Evolutionary conservation across 306 rosid species (phyloP).

Genomic region (Potentilla sterilis): DNA sequence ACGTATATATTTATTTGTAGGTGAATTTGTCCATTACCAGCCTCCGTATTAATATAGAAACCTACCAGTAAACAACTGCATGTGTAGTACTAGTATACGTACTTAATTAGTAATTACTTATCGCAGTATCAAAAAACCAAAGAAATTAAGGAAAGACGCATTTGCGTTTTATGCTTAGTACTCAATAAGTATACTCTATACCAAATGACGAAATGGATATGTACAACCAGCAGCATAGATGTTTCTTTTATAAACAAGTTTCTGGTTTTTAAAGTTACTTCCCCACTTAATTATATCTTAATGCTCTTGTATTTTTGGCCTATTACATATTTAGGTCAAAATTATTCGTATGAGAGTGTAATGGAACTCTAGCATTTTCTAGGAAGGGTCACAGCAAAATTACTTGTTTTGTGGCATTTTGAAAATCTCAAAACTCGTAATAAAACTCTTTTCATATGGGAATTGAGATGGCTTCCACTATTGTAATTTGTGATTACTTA

Average conservation of each 20-base stretch:
- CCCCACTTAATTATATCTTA: neutral
- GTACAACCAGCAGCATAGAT: neutral
- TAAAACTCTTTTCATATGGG: too few relatives aligned
- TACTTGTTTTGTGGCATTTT: neutral
- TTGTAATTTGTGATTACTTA: too few relatives aligned
- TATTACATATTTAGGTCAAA: neutral
- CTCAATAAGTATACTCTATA: neutral
- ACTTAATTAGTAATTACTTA: too few relatives aligned
- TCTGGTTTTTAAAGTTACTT: neutral
- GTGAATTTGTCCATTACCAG: neutral
- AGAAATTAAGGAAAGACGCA: neutral
- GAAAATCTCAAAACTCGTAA: too few relatives aligned
- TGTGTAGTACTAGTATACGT: neutral
- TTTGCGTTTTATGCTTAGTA: neutral
- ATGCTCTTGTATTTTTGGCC: neutral
- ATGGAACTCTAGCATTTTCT: neutral
- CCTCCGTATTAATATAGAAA: neutral
- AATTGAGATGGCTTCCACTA: too few relatives aligned
- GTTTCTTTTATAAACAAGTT: neutral
- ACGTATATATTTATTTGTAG: neutral
- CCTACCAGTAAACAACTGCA: neutral
- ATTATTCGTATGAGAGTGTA: neutral
- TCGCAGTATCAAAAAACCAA: neutral
- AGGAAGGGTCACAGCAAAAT: neutral
- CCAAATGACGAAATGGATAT: neutral